Conservation (phyloP, 441 rosid species). For the Geranium incanum region DNA sequence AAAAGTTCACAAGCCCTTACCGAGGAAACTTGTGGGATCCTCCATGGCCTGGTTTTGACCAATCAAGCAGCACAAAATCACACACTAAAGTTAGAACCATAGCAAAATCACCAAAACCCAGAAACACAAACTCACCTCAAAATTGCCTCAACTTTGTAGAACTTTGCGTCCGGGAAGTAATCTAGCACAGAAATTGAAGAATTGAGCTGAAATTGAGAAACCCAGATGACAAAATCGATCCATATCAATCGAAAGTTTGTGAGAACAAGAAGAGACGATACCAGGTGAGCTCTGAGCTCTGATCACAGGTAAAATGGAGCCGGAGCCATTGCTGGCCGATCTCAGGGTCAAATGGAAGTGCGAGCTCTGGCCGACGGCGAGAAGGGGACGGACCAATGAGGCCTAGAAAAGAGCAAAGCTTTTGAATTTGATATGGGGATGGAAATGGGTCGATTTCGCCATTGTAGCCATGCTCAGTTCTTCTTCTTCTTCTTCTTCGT, state of each 20-base stretch:
- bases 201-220: constrained; percentile 12
- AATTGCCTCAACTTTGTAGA: constrained; percentile 89
- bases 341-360: constrained; percentile 22
- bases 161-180: constrained; percentile 63
- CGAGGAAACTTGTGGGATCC: constrained; percentile 74
- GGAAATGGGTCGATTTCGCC: constrained; percentile 16
- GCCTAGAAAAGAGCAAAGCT: constrained; percentile 25
- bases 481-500: constrained; percentile 11
- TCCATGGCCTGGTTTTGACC: constrained; percentile 64
- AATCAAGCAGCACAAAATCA: constrained; percentile 22
- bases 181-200: constrained; percentile 24
- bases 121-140: constrained; percentile 39
- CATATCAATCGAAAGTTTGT: background rate
- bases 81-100: background rate
- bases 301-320: constrained; percentile 33
- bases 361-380: constrained; percentile 27
- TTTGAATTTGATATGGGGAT: constrained; percentile 21
- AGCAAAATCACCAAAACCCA: background rate
- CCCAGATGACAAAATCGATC: background rate
- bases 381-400: constrained; percentile 22
- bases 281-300: constrained; percentile 55
- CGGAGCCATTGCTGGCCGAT: constrained; percentile 25
- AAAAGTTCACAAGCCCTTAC: constrained; percentile 38
- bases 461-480: constrained; percentile 35
- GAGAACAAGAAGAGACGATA: constrained; percentile 19